Percentiles rank a stretch among this genome's conserved stretches.
Conservation (phyloP, 108 stramenopile genomes). For the Pseudonitzschia pungens region DNA sequence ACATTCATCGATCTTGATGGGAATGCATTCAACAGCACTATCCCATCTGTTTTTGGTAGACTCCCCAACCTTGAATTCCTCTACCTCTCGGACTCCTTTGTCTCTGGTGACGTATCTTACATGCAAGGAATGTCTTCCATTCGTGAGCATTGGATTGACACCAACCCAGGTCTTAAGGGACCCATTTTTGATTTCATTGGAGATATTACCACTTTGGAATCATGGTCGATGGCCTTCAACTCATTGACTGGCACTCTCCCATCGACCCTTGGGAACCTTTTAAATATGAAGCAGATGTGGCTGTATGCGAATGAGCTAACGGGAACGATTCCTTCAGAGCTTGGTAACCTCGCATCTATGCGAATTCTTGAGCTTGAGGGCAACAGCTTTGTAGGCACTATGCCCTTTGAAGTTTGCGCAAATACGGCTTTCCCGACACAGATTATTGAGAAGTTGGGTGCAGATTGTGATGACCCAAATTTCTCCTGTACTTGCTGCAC, state of each 20-base stretch:
- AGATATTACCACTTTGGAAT: slow-evolving; percentile 8
- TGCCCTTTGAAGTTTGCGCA: slow-evolving; percentile 30
- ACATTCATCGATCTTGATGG: slow-evolving; percentile 33
- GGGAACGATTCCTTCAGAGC: slow-evolving; percentile 30
- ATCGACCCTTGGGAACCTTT: not conserved
- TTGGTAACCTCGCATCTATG: slow-evolving; percentile 15
- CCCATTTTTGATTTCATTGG: slow-evolving; percentile 18
- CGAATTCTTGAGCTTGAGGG: slow-evolving; percentile 32
- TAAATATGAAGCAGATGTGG: slow-evolving; percentile 23
- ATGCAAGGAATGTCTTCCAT: slow-evolving; percentile 31
- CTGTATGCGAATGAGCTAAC: slow-evolving; percentile 30
- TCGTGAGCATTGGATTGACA: slow-evolving; percentile 26
- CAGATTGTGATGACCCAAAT: slow-evolving; percentile 11
- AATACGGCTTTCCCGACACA: slow-evolving; percentile 12
- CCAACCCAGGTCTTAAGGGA: slow-evolving; percentile 15
- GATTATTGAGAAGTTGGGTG: slow-evolving; percentile 18
- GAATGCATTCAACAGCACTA: slow-evolving; percentile 37
- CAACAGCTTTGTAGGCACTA: slow-evolving; percentile 27
- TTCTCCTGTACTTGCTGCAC: slow-evolving; percentile 23
- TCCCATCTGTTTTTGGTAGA: slow-evolving; percentile 30
- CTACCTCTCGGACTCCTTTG: slow-evolving; percentile 34
- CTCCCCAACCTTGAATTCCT: slow-evolving; percentile 35
- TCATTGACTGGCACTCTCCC: slow-evolving; percentile 14
- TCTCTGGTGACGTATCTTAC: slow-evolving; percentile 37
- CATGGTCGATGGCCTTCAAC: slow-evolving; percentile 23